These are phyloP conservation scores for Podaxis carcinomalis DNA, from an alignment of 768 basidiomycete genomes.

Conservation along the genomic window DNA sequence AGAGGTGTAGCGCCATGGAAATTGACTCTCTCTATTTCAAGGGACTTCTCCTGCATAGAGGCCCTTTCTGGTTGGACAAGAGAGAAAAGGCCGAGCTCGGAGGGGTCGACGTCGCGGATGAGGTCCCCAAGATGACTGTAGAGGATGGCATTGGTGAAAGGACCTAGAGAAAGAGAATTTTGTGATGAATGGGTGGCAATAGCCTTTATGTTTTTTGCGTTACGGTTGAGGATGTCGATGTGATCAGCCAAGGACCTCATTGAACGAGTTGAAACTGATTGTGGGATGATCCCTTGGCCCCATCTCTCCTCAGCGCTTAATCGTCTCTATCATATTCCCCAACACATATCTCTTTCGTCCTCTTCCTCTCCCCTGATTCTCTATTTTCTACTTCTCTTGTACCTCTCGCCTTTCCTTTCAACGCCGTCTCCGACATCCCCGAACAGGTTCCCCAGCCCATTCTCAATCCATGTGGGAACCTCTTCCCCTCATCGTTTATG, in stretches of 20 bases:
- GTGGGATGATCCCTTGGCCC: slow-evolving; percentile 12
- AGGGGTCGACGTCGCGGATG: slow-evolving; percentile 74
- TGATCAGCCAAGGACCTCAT: slow-evolving; percentile 61
- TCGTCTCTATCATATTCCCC: neutral
- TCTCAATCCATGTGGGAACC: slow-evolving; percentile 42
- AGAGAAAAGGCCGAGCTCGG: slow-evolving; percentile 76
- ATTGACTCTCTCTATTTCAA: slow-evolving; percentile 56
- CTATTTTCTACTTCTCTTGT: neutral
- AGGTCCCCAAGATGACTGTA: slow-evolving; percentile 62
- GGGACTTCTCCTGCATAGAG: slow-evolving; percentile 24
- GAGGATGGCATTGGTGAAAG: slow-evolving; percentile 67
- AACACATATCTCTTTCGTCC: slow-evolving; percentile 5
- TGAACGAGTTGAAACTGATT: slow-evolving; percentile 6
- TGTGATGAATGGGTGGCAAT: slow-evolving; percentile 31
- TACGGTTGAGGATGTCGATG: slow-evolving; percentile 58
- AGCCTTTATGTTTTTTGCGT: slow-evolving; percentile 47
- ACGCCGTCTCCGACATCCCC: slow-evolving; percentile 2
- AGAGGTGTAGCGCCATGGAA: slow-evolving; percentile 73
- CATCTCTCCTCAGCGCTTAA: slow-evolving; percentile 8
- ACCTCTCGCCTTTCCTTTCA: neutral
- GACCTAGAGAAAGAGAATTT: slow-evolving; percentile 26
- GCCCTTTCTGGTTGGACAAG: slow-evolving; percentile 31
- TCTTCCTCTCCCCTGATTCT: neutral
- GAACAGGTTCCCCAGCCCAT: neutral
- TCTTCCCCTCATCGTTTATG: slow-evolving; percentile 73